Percentiles rank a stretch among this genome's conserved stretches.
Conservation (phyloP, 768 basidiomycete genomes). For the Ramaria sp. region DNA sequence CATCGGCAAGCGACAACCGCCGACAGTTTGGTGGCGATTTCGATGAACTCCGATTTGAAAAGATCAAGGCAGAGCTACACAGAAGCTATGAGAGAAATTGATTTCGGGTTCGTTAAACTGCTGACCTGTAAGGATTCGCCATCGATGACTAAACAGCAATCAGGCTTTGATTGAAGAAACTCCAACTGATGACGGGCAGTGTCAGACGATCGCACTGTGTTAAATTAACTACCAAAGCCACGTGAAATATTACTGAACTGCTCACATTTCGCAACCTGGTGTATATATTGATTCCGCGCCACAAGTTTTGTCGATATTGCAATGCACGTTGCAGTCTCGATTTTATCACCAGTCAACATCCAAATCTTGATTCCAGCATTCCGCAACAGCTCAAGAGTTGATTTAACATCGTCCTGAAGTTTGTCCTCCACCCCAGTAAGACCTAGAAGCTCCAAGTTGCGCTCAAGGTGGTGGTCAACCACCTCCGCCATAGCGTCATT, state of each 20-base stretch:
- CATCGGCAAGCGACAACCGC: slow-evolving; percentile 97
- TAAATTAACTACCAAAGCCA: background rate
- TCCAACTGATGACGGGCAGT: slow-evolving; percentile 82
- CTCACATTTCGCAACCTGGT: slow-evolving; percentile 88
- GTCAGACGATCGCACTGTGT: slow-evolving; percentile 71
- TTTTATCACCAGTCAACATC: slow-evolving; percentile 99
- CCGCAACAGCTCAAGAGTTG: slow-evolving; percentile 81
- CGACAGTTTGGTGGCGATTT: slow-evolving; percentile 90
- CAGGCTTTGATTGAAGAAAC: slow-evolving; percentile 86
- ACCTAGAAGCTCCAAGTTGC: slow-evolving; percentile 83
- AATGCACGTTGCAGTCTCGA: slow-evolving; percentile 97
- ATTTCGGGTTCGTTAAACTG: background rate
- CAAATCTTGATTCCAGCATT: slow-evolving; percentile 99
- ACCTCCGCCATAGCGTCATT: slow-evolving; percentile 74
- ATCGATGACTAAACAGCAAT: slow-evolving; percentile 97
- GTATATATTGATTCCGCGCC: slow-evolving; percentile 92
- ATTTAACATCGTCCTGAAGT: slow-evolving; percentile 92
- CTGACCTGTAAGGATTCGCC: slow-evolving; percentile 88
- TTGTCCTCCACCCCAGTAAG: slow-evolving; percentile 99
- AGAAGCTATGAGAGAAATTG: background rate
- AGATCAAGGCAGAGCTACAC: slow-evolving; percentile 77
- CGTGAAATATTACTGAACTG: background rate
- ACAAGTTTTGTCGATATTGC: slow-evolving; percentile 96
- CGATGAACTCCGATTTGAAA: slow-evolving; percentile 91
- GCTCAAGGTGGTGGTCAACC: slow-evolving; percentile 69